Evolutionary conservation across 768 basidiomycete species (phyloP), one percentile per base, ranked within the genome.

Genomic region (Hebeloma cylindrosporum): DNA sequence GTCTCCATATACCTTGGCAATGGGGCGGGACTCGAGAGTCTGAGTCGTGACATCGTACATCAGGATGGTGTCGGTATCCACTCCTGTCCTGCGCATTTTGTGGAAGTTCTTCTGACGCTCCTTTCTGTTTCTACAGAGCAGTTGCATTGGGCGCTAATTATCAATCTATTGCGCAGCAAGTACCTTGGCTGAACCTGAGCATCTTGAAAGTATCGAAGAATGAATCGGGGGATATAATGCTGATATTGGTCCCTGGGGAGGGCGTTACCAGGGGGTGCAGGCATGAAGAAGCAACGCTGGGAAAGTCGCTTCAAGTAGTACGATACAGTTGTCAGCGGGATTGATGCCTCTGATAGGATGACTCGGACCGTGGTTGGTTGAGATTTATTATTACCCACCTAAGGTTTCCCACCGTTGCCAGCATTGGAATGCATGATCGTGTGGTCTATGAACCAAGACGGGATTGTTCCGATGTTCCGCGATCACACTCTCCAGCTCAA

Each of bases 171-270:
- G 20, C 7, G 5, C 4, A 29, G 29, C 20, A 48, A 29, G 21
- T 40, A 4, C 25, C 32, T 49, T 31, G 23, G 54, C 50, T 38
- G 47, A 18, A 43, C 37, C 16, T 48, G 40, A 3, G 41, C 38
- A 31, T 37, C 39, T 21, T 51, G 45, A 43, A 57, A 60, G 18
- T 49, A 45, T 16, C 56, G 44, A 40, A 60, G 34, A 26, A 60
- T 55, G 32, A 55, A 57, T 7, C 45, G 29, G 8, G 53, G 54
- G 18, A 57, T 59, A 27, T 43, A 43, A 52, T 57, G 59, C 13
- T 60, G 53, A 36, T 55, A 57, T 43, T 58, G 50, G 18, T 48
- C 42, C 21, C 23, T 44, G n/a, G 42, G 42, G 9, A 26, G 38
- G 30, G 16, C 29, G 16, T 30, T 30, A 30, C 16, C 29, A 30